A percentile compares a stretch with the other conserved stretches of the same genome.
phyloP scores from a whole-genome alignment of 768 basidiomycete species.

The Mycena sanguinolenta region DNA sequence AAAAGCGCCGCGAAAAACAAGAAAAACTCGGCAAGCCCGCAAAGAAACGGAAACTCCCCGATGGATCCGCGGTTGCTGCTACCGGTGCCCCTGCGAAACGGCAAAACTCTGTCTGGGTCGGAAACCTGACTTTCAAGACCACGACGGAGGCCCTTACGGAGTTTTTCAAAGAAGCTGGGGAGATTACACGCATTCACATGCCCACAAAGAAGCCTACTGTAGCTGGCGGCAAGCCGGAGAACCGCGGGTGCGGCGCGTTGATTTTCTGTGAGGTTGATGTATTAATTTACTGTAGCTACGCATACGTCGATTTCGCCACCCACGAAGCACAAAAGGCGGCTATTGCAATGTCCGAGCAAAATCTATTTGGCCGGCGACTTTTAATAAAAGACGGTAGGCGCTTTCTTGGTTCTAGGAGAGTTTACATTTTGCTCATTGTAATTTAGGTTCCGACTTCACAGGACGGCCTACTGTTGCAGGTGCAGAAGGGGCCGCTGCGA shows the following conservation, averaged over 20 bases:
- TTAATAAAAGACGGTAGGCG: slow-evolving; percentile 92
- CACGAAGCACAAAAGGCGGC: slow-evolving; percentile 81
- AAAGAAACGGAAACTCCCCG: slow-evolving; percentile 65
- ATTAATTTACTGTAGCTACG: slow-evolving; percentile 71
- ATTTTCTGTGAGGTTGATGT: slow-evolving; percentile 29
- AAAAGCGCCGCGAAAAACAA: slow-evolving; percentile 62
- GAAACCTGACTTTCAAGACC: slow-evolving; percentile 93
- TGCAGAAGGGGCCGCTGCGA: slow-evolving; percentile 48
- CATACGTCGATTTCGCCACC: slow-evolving; percentile 94
- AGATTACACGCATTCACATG: slow-evolving; percentile 87
- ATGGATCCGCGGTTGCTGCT: slow-evolving; percentile 50
- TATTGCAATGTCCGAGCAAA: slow-evolving; percentile 84
- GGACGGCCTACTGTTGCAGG: slow-evolving; percentile 71
- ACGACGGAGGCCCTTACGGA: slow-evolving; percentile 75
- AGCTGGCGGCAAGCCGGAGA: slow-evolving; percentile 70
- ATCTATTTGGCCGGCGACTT: slow-evolving; percentile 86
- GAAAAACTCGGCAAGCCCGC: slow-evolving; percentile 40
- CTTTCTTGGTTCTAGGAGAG: background rate
- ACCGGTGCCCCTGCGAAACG: slow-evolving; percentile 60
- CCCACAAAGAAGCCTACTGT: slow-evolving; percentile 75
- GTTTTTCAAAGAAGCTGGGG: slow-evolving; percentile 81
- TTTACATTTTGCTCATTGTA: slow-evolving; percentile 5
- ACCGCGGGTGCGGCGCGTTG: slow-evolving; percentile 75
- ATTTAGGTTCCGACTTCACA: slow-evolving; percentile 77
- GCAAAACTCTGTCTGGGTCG: slow-evolving; percentile 95